Evolutionary conservation across 768 basidiomycete species (phyloP).

Genomic region (Psilocybe cyanescens): DNA sequence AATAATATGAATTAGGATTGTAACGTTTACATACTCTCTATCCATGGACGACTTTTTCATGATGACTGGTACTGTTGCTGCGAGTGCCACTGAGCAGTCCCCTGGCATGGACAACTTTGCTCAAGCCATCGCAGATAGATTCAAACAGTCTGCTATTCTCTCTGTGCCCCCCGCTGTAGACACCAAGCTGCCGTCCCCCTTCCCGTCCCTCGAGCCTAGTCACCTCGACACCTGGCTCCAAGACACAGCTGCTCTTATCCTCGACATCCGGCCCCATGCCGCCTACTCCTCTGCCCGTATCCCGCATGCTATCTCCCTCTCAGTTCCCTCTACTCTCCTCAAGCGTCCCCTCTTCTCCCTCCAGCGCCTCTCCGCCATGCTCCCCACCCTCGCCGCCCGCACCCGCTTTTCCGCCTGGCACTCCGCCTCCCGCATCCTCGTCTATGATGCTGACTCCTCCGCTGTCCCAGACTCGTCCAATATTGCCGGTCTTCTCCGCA

Average conservation of each 20-base stretch:
- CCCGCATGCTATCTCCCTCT: slow-evolving; percentile 75
- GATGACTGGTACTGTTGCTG: too few relatives aligned
- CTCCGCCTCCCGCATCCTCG: slow-evolving; percentile 65
- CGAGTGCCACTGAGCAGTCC: slow-evolving; percentile 20
- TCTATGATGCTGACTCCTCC: slow-evolving; percentile 83
- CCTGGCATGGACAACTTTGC: slow-evolving; percentile 49
- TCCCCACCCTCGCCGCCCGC: slow-evolving; percentile 64
- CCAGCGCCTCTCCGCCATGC: slow-evolving; percentile 76
- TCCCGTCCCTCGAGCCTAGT: slow-evolving; percentile 29
- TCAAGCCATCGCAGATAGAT: slow-evolving; percentile 51
- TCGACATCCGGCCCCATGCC: slow-evolving; percentile 90
- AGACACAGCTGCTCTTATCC: slow-evolving; percentile 56
- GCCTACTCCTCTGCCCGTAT: slow-evolving; percentile 71
- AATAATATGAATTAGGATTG: slow-evolving; percentile 9
- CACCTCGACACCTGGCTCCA: slow-evolving; percentile 34
- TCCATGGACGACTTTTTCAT: neutral
- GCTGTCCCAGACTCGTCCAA: slow-evolving; percentile 66
- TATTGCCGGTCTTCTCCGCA: slow-evolving; percentile 73
- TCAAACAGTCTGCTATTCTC: slow-evolving; percentile 25
- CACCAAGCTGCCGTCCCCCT: slow-evolving; percentile 16
- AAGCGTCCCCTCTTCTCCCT: slow-evolving; percentile 89
- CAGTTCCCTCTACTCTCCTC: slow-evolving; percentile 92
- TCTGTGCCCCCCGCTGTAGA: slow-evolving; percentile 11
- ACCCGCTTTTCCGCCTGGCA: slow-evolving; percentile 64
- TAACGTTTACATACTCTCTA: slow-evolving; percentile 12